Base-by-base conservation (phyloP, 805 yeast species). In the Clavispora carvajalis region DNA sequence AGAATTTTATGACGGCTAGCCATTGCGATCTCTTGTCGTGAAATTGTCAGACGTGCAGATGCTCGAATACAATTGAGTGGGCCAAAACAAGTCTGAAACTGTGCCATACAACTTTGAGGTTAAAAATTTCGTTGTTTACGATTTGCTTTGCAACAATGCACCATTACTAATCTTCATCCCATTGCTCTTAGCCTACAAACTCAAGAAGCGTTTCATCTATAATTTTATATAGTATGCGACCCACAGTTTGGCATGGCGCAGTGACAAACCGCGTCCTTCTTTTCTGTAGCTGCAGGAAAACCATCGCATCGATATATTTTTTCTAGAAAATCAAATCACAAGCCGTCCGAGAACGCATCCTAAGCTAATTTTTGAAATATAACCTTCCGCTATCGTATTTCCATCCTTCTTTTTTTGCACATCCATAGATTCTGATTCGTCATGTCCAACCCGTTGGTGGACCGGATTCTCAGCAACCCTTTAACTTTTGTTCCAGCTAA, bases 401-500 rank as follows among this genome's bases (percentile, higher is more conserved):
- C 18, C 21, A 15, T 15, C 16, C 13, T 17, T 36, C 13, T 36
- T 28, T 13, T 22, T 36, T 15, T 12, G 18, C 15, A 15, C 33
- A 9, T 19, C 33, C 22, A 18, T 26, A 26, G 25, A 26, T 16
- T 15, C 23, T 18, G 34, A 31, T 19, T 21, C 19, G 22, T 22
- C 41, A 48, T 48, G 49, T 45, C 54, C 25, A 69, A 76, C 37
- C 85, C 86, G n/a, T 57, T 79, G 34, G 76, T 80, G 44, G 85
- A 80, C 51, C 68, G 84, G 51, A 69, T 82, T 40, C 65, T 81
- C 30, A 62, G 80, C 22, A 75, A 76, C 41, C 89, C 88, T 8
- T 57, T 82, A 38, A 69, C 68, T 22, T 87, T 86, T 59, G 78
- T 74, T 39, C 68, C 78, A 4, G 89, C 86, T 12, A 76, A 71